Evolutionary conservation across 2,329 filamentous ascomycete genomes (phyloP).

Genomic region (Rutstroemia sp.): DNA sequence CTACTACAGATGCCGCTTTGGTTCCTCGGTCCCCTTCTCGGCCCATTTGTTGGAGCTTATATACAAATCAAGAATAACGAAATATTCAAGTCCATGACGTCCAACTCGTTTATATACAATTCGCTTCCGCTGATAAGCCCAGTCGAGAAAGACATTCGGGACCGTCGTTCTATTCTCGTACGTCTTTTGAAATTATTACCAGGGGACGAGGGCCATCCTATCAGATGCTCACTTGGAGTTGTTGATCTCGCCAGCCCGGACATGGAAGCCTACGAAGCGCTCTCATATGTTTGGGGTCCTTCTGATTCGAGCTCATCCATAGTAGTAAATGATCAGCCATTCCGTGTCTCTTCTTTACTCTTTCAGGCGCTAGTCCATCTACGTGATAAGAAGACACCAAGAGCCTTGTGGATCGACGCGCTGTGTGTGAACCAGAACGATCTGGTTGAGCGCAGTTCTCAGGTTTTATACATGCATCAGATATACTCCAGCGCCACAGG

Average conservation of each 20-base stretch:
- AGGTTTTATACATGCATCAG: constrained; percentile 16
- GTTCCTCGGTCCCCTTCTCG: neutral
- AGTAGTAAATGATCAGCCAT: neutral
- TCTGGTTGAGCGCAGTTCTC: constrained; percentile 10
- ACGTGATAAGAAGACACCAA: neutral
- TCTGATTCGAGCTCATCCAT: neutral
- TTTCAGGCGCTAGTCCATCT: neutral
- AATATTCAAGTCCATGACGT: neutral
- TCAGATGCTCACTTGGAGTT: neutral
- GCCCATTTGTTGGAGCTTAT: neutral
- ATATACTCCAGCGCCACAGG: constrained; percentile 14
- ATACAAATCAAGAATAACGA: neutral
- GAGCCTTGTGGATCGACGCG: constrained; percentile 11
- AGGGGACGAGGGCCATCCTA: neutral
- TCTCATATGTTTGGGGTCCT: constrained; percentile 9
- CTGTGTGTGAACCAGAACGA: constrained; percentile 18
- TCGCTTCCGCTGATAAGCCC: neutral
- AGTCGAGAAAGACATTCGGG: neutral
- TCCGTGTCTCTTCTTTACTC: constrained; percentile 2
- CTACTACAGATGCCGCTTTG: neutral
- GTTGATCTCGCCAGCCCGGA: neutral
- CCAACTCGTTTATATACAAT: neutral
- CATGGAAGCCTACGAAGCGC: neutral
- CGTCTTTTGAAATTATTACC: neutral
- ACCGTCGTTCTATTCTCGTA: neutral